A percentile compares a stretch with the other conserved stretches of the same genome.
Conservation (phyloP, 78 protist species). For the Blattamonas nauphoetae region DNA sequence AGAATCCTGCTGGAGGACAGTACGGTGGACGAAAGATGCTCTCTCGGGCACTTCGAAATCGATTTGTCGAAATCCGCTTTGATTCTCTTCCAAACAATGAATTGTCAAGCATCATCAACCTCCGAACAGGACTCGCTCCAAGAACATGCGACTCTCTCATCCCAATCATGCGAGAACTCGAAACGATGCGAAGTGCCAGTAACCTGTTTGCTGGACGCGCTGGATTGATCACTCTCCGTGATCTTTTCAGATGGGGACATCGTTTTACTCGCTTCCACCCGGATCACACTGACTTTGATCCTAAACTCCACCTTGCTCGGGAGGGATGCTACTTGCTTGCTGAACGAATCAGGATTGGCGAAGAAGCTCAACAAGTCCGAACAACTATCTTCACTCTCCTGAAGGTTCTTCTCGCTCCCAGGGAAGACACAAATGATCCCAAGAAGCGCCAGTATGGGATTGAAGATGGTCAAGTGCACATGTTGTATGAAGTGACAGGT, state of each 20-base stretch:
- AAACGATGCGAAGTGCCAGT: slow-evolving; percentile 32
- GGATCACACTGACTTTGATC: background rate
- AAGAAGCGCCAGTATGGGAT: no score
- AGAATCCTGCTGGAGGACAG: slow-evolving; percentile 97
- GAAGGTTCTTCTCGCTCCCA: slow-evolving; percentile 37
- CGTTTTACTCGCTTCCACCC: slow-evolving; percentile 26
- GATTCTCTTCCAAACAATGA: slow-evolving; percentile 84
- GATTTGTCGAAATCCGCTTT: slow-evolving; percentile 88
- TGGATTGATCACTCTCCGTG: slow-evolving; percentile 94
- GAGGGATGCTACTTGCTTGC: slow-evolving; percentile 85
- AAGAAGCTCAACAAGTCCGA: slow-evolving; percentile 59
- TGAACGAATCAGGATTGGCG: slow-evolving; percentile 72
- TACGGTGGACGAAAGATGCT: slow-evolving; percentile 96
- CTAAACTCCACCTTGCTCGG: slow-evolving; percentile 60
- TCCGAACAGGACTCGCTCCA: slow-evolving; percentile 75
- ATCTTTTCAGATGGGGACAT: slow-evolving; percentile 94
- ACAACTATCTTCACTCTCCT: slow-evolving; percentile 50
- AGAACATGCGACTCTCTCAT: slow-evolving; percentile 48
- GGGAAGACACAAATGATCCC: no score
- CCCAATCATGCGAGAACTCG: slow-evolving; percentile 28
- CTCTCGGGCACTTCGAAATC: slow-evolving; percentile 87
- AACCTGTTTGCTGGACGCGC: slow-evolving; percentile 78
- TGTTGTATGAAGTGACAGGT: no score
- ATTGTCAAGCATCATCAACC: slow-evolving; percentile 57
- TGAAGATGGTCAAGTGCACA: no score